A percentile compares a stretch with the other conserved stretches of the same genome.
Conservation (phyloP, 1,284 basidiomycete species). For the Paramarasmius palmivorus region DNA sequence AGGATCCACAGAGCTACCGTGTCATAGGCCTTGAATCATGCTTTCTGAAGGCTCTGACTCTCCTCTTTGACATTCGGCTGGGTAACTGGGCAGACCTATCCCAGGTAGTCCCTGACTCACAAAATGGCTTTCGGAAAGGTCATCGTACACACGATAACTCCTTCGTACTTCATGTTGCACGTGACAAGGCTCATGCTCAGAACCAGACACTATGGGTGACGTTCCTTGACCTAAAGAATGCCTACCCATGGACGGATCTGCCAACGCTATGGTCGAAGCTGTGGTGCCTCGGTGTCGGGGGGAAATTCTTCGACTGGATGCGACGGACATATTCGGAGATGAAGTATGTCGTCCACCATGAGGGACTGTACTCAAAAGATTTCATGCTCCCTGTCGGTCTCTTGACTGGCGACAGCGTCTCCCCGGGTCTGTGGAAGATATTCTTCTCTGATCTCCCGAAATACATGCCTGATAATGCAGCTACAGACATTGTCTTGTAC, state of each 20-base stretch:
- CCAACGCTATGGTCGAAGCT: conserved; percentile 4
- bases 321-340: not conserved
- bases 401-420: conserved; percentile 9
- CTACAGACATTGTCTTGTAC: not conserved
- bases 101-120: conserved; percentile 6
- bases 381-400: conserved; percentile 5
- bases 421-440: conserved; percentile 9
- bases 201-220: conserved; percentile 11
- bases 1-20: not conserved
- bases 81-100: not conserved
- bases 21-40: not conserved
- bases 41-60: not conserved
- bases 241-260: conserved; percentile 9
- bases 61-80: not conserved
- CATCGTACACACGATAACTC: conserved; percentile 11
- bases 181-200: conserved; percentile 2
- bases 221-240: conserved; percentile 13
- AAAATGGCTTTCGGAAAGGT: conserved; percentile 13
- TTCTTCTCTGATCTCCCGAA: conserved; percentile 12
- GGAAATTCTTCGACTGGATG: not conserved
- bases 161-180: conserved; percentile 9
- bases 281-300: not conserved
- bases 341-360: not conserved
- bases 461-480: not conserved
- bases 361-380: not conserved